These are phyloP conservation scores for Colletotrichum phormii DNA, from an alignment of 2,329 filamentous ascomycete species.

Conservation along the genomic window DNA sequence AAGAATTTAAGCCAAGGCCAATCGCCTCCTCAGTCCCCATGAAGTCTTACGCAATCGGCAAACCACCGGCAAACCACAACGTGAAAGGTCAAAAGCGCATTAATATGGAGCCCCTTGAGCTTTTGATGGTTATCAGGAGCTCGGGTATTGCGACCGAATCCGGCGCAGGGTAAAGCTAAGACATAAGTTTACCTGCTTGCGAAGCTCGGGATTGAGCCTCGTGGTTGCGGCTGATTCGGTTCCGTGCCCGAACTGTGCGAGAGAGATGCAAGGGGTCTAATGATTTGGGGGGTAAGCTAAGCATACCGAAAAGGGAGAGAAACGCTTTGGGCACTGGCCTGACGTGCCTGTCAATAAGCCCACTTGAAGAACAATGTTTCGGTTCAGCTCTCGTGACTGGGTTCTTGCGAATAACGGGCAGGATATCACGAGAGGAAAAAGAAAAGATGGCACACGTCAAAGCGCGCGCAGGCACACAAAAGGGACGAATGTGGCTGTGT, in stretches of 20 bases:
- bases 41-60: not conserved
- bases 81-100: not conserved
- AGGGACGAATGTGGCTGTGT: not conserved
- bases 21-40: not conserved
- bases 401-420: not conserved
- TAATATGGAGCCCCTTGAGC: not conserved
- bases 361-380: not conserved
- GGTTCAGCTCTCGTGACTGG: not conserved
- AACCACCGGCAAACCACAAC: not conserved
- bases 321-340: not conserved
- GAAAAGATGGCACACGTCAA: not conserved
- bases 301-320: not conserved
- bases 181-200: not conserved
- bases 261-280: not conserved
- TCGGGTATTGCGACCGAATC: not conserved
- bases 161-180: not conserved
- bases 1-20: not conserved
- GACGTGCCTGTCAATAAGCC: not conserved
- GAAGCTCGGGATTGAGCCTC: not conserved
- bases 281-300: not conserved
- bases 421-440: not conserved
- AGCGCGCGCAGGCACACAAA: not conserved
- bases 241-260: not conserved
- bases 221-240: not conserved
- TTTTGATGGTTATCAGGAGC: not conserved